Conservation (phyloP, 352 stramenopile genomes). For the Globisporangium spiculum region DNA sequence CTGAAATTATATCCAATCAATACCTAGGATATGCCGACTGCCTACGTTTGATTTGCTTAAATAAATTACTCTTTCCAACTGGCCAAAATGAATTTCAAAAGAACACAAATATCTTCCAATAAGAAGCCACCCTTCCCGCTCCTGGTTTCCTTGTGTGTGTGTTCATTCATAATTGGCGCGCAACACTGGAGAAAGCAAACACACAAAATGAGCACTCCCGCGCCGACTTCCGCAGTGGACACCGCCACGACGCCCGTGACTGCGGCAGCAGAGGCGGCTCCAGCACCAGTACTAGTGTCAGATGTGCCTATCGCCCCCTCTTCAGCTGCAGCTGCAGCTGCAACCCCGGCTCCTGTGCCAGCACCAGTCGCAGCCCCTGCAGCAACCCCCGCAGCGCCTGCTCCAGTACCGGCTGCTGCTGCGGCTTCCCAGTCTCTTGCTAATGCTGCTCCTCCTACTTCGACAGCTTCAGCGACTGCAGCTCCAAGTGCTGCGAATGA, state of each 20-base stretch:
- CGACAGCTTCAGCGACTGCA: not conserved
- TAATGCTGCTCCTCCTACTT: not conserved
- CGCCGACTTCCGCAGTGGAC: not conserved
- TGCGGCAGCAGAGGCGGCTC: not conserved
- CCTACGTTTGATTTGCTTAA: not conserved
- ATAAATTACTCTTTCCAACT: too few species aligned
- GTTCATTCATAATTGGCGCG: conserved; percentile 4
- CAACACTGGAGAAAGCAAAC: not conserved
- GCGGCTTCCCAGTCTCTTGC: not conserved
- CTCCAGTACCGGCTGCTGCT: not conserved
- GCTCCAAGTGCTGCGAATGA: too few species aligned
- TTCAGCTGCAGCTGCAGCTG: not conserved
- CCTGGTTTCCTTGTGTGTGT: not conserved
- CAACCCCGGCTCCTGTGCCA: not conserved
- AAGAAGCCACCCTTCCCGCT: not conserved
- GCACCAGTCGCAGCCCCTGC: not conserved
- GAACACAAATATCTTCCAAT: not conserved
- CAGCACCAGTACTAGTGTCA: not conserved
- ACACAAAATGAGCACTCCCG: conserved; percentile 8
- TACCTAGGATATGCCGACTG: not conserved
- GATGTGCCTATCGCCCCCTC: not conserved
- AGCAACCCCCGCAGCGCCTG: not conserved
- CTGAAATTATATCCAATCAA: not conserved
- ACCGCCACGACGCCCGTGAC: not conserved
- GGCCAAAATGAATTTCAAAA: too few species aligned